phyloP scores from a whole-genome alignment of 2,329 filamentous ascomycete genomes.

The Fusarium palustre region DNA sequence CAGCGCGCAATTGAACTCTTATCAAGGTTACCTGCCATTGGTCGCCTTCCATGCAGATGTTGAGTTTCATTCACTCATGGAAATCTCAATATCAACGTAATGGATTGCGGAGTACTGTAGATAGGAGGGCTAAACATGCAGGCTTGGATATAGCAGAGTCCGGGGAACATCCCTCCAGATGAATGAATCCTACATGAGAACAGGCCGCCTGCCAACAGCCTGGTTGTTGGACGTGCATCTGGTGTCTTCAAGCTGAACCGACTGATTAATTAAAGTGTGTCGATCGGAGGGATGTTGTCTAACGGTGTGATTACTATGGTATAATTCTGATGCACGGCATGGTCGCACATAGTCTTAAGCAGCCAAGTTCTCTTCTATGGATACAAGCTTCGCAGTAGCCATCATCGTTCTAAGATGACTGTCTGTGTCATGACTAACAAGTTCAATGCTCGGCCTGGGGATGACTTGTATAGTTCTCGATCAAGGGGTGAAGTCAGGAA shows the following conservation, averaged over 20 bases:
- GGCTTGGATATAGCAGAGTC: background rate
- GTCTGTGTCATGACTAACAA: background rate
- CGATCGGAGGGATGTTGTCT: slow-evolving; percentile 10
- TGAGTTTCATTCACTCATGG: slow-evolving; percentile 31
- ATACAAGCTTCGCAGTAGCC: background rate
- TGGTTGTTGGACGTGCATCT: slow-evolving; percentile 5
- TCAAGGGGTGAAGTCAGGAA: slow-evolving; percentile 17
- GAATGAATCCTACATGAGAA: background rate
- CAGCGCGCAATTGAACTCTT: slow-evolving; percentile 22
- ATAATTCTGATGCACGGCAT: slow-evolving; percentile 33
- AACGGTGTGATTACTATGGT: slow-evolving; percentile 6
- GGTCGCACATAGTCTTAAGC: slow-evolving; percentile 7
- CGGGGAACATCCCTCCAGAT: slow-evolving; percentile 16
- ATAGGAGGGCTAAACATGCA: slow-evolving; percentile 1
- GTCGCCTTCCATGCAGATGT: slow-evolving; percentile 9
- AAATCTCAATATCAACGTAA: slow-evolving; percentile 38
- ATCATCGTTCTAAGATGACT: background rate
- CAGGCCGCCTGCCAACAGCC: background rate
- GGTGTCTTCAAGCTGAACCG: slow-evolving; percentile 8
- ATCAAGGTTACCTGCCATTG: slow-evolving; percentile 35
- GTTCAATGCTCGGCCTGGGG: background rate
- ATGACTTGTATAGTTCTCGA: slow-evolving; percentile 12
- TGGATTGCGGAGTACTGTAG: slow-evolving; percentile 29
- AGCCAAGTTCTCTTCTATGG: slow-evolving; percentile 1
- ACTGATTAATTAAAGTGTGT: background rate